A percentile compares a stretch with the other conserved stretches of the same genome.
Conservation (phyloP, 179 eudicot genomes). For the Actinidia polygama region DNA sequence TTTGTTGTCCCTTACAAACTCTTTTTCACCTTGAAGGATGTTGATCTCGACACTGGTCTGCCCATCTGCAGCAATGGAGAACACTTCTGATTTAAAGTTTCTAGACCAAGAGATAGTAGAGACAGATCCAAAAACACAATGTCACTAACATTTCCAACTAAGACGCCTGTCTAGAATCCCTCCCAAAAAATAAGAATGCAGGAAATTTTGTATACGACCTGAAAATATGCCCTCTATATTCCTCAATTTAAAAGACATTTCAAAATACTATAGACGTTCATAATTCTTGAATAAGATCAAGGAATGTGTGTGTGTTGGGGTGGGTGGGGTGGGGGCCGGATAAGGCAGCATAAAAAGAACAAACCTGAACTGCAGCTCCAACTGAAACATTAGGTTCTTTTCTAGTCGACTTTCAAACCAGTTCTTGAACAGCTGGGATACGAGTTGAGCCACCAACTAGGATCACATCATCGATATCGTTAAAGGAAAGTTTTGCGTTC, state of each 20-base stretch:
- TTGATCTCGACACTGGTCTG: constrained; percentile 14
- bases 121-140: neutral
- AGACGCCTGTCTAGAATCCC: neutral
- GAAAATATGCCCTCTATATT: neutral
- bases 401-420: constrained; percentile 73
- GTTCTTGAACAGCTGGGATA: constrained; percentile 78
- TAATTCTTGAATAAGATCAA: neutral
- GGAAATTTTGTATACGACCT: neutral
- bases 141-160: neutral
- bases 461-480: constrained; percentile 76
- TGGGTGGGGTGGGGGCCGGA: neutral
- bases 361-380: constrained; percentile 3
- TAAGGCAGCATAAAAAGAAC: neutral
- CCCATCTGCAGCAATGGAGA: constrained; percentile 8
- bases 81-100: constrained; percentile 12
- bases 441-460: constrained; percentile 93
- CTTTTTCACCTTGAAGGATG: constrained; percentile 12
- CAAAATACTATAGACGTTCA: neutral
- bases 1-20: constrained; percentile 11
- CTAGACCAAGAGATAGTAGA: constrained; percentile 1
- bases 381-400: constrained; percentile 29
- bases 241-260: neutral
- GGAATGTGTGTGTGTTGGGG: neutral
- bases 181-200: neutral
- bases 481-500: constrained; percentile 72